Evolutionary conservation across 495 filamentous ascomycete genomes (phyloP).

Genomic region (Parachaetomium inaequale): DNA sequence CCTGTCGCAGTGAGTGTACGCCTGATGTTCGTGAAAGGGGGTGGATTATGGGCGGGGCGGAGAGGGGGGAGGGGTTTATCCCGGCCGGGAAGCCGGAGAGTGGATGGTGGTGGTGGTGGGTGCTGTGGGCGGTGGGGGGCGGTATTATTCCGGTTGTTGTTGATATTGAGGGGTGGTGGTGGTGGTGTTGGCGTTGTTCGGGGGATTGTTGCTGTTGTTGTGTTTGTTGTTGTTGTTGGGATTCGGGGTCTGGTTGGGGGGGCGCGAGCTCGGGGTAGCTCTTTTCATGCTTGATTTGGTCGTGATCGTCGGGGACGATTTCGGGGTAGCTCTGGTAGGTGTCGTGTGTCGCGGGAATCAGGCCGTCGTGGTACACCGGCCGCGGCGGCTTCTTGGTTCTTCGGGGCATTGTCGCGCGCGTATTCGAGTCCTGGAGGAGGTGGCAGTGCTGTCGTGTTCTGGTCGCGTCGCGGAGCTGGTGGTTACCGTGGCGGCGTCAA

Average conservation of each 20-base stretch:
- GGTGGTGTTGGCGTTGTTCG: neutral
- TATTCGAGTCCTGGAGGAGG: neutral
- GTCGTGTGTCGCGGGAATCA: constrained; percentile 14
- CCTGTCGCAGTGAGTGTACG: constrained; percentile 11
- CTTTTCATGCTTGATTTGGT: constrained; percentile 10
- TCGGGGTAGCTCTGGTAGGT: constrained; percentile 18
- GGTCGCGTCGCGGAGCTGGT: neutral
- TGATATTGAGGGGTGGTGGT: neutral
- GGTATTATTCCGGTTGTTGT: neutral
- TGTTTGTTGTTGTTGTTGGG: neutral
- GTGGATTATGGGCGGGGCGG: neutral
- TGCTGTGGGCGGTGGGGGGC: neutral
- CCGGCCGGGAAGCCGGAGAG: neutral
- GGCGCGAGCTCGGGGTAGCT: constrained; percentile 22
- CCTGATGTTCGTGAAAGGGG: constrained; percentile 6
- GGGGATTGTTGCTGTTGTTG: neutral
- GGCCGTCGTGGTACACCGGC: constrained; percentile 22
- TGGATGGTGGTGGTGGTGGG: neutral
- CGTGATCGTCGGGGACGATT: constrained; percentile 13
- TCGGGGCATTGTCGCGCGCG: neutral
- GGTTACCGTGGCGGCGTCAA: neutral
- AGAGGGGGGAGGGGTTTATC: neutral
- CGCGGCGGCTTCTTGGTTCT: constrained; percentile 6
- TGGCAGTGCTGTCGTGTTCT: neutral
- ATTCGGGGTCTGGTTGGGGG: neutral